These are phyloP conservation scores for Cylindrotheca fusiformis DNA, from an alignment of 108 stramenopile species.

Conservation along the genomic window DNA sequence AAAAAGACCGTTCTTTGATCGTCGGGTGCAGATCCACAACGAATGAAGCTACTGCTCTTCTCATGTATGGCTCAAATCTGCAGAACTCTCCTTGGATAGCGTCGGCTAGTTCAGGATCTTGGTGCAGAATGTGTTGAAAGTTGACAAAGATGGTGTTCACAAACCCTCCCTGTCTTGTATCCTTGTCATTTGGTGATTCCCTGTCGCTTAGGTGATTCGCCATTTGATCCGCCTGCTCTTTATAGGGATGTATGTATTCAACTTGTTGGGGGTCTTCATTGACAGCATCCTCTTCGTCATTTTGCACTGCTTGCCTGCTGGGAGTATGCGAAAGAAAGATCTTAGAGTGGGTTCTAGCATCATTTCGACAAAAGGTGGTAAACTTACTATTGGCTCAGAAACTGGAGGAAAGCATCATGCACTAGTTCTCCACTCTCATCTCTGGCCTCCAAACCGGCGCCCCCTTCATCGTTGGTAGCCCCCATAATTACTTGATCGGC, in stretches of 20 bases:
- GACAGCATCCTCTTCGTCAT: slow-evolving; percentile 24
- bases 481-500: slow-evolving; percentile 77
- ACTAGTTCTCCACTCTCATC: slow-evolving; percentile 82
- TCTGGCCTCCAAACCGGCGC: slow-evolving; percentile 49
- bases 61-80: slow-evolving; percentile 83
- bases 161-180: slow-evolving; percentile 40
- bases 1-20: slow-evolving; percentile 55
- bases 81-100: slow-evolving; percentile 82
- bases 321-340: not conserved
- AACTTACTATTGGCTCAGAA: slow-evolving; percentile 68
- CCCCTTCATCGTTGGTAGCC: slow-evolving; percentile 34
- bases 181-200: slow-evolving; percentile 19
- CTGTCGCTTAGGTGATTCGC: slow-evolving; percentile 44
- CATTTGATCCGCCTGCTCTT: slow-evolving; percentile 64
- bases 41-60: slow-evolving; percentile 57
- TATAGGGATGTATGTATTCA: slow-evolving; percentile 59
- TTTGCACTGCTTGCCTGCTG: slow-evolving; percentile 31
- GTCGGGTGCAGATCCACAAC: slow-evolving; percentile 59
- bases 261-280: slow-evolving; percentile 13
- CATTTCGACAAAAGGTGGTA: too few species aligned
- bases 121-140: slow-evolving; percentile 53
- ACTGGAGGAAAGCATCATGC: slow-evolving; percentile 62
- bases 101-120: slow-evolving; percentile 78
- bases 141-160: slow-evolving; percentile 73
- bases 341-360: too few species aligned